These are phyloP conservation scores for Endocladia muricata DNA, from an alignment of 31 red algal species.

Conservation along the genomic window DNA sequence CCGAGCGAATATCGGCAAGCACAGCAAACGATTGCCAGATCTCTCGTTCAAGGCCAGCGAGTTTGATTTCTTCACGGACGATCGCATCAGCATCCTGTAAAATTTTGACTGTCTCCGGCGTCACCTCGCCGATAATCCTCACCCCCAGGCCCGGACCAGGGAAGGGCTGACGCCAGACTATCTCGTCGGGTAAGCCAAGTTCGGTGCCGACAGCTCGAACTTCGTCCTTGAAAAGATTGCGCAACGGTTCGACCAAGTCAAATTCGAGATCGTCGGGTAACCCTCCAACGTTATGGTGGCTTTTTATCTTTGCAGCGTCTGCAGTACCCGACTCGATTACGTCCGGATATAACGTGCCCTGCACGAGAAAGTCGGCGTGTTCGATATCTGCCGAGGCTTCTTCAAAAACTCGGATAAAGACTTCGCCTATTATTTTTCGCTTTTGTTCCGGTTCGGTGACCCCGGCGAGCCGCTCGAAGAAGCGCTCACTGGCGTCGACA, in stretches of 20 bases:
- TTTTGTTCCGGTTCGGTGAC: slow-evolving; percentile 49
- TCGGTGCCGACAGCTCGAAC: slow-evolving; percentile 21
- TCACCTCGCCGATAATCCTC: slow-evolving; percentile 45
- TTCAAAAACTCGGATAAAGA: slow-evolving; percentile 59
- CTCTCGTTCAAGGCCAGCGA: slow-evolving; percentile 8
- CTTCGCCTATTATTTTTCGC: slow-evolving; percentile 40
- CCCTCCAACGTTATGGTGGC: slow-evolving; percentile 62
- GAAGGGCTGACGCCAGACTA: slow-evolving; percentile 43
- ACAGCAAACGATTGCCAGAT: slow-evolving; percentile 56
- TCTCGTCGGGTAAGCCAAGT: slow-evolving; percentile 40
- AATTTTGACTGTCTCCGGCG: background rate
- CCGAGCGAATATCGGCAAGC: slow-evolving; percentile 29
- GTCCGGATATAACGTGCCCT: slow-evolving; percentile 61
- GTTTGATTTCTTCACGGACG: slow-evolving; percentile 30
- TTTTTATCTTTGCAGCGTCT: slow-evolving; percentile 40
- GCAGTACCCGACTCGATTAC: slow-evolving; percentile 48
- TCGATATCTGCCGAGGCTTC: slow-evolving; percentile 12
- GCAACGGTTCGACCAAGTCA: slow-evolving; percentile 46
- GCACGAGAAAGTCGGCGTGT: slow-evolving; percentile 20
- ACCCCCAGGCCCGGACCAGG: slow-evolving; percentile 55
- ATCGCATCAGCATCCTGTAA: slow-evolving; percentile 52
- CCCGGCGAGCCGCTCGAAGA: slow-evolving; percentile 21
- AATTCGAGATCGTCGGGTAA: slow-evolving; percentile 51
- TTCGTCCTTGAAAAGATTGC: slow-evolving; percentile 57
- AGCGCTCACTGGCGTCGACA: slow-evolving; percentile 18